Evolutionary conservation across 495 filamentous ascomycete genomes (phyloP), one percentile per base, ranked within the genome.

Genomic region (Aspergillus avenaceus): DNA sequence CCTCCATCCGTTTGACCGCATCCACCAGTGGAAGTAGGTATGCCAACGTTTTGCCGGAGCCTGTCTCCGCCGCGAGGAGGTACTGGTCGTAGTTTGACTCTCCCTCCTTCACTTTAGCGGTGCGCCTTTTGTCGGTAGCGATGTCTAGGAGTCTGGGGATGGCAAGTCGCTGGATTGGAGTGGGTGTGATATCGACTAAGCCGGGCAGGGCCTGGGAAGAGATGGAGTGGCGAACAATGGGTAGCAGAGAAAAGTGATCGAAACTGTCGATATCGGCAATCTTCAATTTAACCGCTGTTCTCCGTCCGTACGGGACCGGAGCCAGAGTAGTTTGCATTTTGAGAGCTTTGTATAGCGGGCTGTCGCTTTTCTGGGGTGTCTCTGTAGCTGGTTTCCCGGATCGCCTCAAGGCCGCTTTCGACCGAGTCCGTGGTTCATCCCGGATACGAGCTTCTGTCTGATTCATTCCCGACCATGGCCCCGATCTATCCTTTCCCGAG

Each of bases 31-130:
- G 95, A 16, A 96, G 61, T 21, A 96, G 67, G 60, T 98, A 98
- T 23, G 93, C 87, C 53, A 98, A 72, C 1, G 93, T 98, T 70
- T 98, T 98, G 46, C 93, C 93, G 2, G 93, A 97, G 8, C 93
- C 93, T 2, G 93, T 98, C 71, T 98, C 93, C 9, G 95, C 93
- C 0, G 95, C 93, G 14, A 98, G 75, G 9, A 98, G 79, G 60
- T 87, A 96, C 54, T 92, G 84, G 49, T 85, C 74, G 54, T 79
- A 79, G n/a, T 73, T 66, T 19, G 65, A 53, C 8, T 67, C 63
- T 44, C 66, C 52, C 21, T 67, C 65, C 1, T 65, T 51, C 52
- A 57, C 44, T 26, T 40, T 25, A 24, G 58, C 66, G 36, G 59
- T 34, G n/a, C 61, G 67, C 42, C 55, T 63, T 51, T 53, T 43